Conservation (phyloP, 2,329 filamentous ascomycete species). For the Fusarium tupiense region DNA sequence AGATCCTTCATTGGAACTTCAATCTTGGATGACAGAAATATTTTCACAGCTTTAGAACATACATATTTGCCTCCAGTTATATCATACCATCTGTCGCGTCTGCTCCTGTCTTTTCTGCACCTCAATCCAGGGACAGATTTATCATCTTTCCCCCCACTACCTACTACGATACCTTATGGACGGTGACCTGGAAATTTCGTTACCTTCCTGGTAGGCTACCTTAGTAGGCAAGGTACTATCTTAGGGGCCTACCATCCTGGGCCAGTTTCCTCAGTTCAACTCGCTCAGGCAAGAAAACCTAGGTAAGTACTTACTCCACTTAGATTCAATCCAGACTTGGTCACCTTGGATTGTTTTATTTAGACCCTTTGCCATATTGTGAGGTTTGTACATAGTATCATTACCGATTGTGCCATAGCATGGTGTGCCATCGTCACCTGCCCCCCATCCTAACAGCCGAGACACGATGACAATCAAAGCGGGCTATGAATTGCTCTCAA, state of each 20-base stretch:
- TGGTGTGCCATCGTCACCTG: slow-evolving; percentile 31
- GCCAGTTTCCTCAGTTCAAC: not conserved
- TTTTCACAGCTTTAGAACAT: not conserved
- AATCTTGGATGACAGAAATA: not conserved
- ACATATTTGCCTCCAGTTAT: not conserved
- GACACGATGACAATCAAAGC: slow-evolving; percentile 10
- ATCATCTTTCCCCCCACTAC: not conserved
- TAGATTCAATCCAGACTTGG: not conserved
- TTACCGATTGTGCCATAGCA: slow-evolving; percentile 15
- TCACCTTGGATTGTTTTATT: too few relatives aligned
- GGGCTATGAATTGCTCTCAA: not conserved
- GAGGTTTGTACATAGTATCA: not conserved
- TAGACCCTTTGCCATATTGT: not conserved
- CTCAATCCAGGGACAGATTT: not conserved
- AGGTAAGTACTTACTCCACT: not conserved
- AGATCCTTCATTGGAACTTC: not conserved
- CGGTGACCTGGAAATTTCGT: not conserved
- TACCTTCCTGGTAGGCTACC: not conserved
- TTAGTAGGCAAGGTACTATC: not conserved
- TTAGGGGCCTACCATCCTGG: not conserved
- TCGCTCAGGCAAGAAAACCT: not conserved
- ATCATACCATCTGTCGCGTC: not conserved
- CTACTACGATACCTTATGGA: not conserved
- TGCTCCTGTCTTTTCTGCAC: not conserved
- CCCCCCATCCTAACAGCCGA: slow-evolving; percentile 19